Evolutionary conservation across 2,329 filamentous ascomycete genomes (phyloP).

Genomic region (Phialemoniopsis sp.): DNA sequence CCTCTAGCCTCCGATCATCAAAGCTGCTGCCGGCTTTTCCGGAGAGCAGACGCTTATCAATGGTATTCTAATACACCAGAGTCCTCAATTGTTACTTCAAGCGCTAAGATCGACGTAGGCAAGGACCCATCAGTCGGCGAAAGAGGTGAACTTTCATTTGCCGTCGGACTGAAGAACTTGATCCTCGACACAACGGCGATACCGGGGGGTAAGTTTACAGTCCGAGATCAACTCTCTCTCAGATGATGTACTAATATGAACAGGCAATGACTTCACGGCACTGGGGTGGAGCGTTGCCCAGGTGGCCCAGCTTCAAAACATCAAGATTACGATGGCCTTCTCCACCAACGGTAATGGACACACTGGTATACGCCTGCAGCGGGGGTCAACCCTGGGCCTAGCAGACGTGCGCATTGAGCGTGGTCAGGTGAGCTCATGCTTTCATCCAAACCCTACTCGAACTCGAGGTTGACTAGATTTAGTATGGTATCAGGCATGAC

Average conservation of each 20-base stretch:
- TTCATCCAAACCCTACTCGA: neutral
- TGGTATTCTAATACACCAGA: too few relatives aligned
- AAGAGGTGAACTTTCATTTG: constrained; percentile 1
- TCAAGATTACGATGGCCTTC: constrained; percentile 33
- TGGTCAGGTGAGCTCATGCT: constrained; percentile 22
- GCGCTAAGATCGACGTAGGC: too few relatives aligned
- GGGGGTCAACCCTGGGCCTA: constrained; percentile 35
- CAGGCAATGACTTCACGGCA: constrained; percentile 29
- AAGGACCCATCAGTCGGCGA: too few relatives aligned
- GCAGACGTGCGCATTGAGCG: constrained; percentile 34
- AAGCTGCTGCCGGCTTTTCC: constrained; percentile 29
- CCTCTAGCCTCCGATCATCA: constrained; percentile 32
- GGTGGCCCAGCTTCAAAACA: constrained; percentile 33
- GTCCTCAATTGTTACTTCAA: too few relatives aligned
- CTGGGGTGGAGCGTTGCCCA: constrained; percentile 41
- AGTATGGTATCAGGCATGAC: constrained; percentile 36
- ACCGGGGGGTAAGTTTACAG: constrained; percentile 17
- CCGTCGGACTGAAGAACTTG: constrained; percentile 37
- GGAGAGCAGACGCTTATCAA: constrained; percentile 23
- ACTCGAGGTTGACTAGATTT: too few relatives aligned
- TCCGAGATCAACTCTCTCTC: too few relatives aligned
- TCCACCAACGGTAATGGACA: constrained; percentile 30
- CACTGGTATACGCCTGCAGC: constrained; percentile 32
- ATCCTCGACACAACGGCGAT: constrained; percentile 35
- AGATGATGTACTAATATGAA: constrained; percentile 7